Evolutionary conservation across 495 filamentous ascomycete genomes (phyloP), one percentile per base, ranked within the genome.

Genomic region (Pyronema domesticum): DNA sequence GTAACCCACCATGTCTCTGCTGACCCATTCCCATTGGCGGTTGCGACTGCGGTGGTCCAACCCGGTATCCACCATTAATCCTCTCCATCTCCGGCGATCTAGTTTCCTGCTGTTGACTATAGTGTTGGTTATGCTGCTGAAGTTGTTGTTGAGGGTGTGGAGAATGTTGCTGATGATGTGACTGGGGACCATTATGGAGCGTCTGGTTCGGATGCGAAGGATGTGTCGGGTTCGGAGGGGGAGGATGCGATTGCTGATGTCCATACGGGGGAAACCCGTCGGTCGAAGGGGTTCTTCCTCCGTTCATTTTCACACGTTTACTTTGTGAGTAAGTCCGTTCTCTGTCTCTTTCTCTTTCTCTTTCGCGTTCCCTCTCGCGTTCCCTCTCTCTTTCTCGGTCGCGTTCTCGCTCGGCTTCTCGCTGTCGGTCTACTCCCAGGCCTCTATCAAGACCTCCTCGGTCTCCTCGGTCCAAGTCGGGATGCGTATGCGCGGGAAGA

Each of bases 171-270:
- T 19, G n/a, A 19, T 46, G 54, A 55, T 48, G 7, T 47, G 42
- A n/a, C 7, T 40, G 23, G 18, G 43, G 63, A 6, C 72, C 69
- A 6, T 73, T 73, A 19, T 71, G 65, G 37, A 70, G 73, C 13
- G 68, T 61, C 15, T 65, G 65, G 52, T 73, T 73, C 11, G 67
- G 65, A 3, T 73, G 68, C 17, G 65, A 58, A 51, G 63, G 64
- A 17, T 61, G 68, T 6, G 62, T 65, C 51, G 68, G 71, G 0
- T 52, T 53, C 52, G 64, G 67, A 42, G 66, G 51, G 51, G 53
- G 39, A 48, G 54, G 48, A 55, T 54, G 42, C 23, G 13, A 15
- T 37, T 63, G 63, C 50, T 30, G 23, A 30, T 30, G 23, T 30
- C 23, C 23, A 30, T 30, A 30, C 23, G 23, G 23, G 5, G 23